Evolutionary conservation across 768 basidiomycete genomes (phyloP).

Genomic region (Naganishia onofrii): DNA sequence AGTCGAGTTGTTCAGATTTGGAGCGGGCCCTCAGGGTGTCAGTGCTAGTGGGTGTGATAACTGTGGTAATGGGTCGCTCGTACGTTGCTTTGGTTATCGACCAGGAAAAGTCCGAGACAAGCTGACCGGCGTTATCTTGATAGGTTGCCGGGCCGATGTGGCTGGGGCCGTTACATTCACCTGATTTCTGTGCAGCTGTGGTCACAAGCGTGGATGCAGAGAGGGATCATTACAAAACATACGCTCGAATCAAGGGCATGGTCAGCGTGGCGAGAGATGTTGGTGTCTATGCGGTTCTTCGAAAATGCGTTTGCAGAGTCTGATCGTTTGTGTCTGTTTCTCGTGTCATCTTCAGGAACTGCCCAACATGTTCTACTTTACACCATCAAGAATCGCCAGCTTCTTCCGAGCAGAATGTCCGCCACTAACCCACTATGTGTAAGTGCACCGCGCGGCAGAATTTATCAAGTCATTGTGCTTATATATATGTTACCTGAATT

Average conservation of each 20-base stretch:
- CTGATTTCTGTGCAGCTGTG: conserved; percentile 69
- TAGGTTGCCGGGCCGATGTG: conserved; percentile 96
- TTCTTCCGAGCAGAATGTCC: conserved; percentile 79
- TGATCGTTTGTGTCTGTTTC: neutral
- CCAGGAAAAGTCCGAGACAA: neutral
- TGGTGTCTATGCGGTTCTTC: conserved; percentile 35
- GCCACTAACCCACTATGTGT: conserved; percentile 72
- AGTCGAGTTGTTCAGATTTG: conserved; percentile 65
- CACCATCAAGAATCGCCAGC: conserved; percentile 72
- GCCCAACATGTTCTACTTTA: conserved; percentile 75
- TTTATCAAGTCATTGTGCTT: neutral
- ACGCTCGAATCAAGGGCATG: conserved; percentile 90
- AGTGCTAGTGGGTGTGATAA: conserved; percentile 66
- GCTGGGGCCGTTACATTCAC: conserved; percentile 81
- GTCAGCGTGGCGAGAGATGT: conserved; percentile 84
- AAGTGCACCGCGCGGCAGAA: conserved; percentile 47
- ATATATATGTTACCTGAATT: neutral
- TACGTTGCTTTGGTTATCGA: conserved; percentile 53
- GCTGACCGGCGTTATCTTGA: neutral
- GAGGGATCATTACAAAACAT: conserved; percentile 69
- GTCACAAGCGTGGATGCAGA: conserved; percentile 68
- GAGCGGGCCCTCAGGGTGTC: conserved; percentile 60
- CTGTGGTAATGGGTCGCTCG: conserved; percentile 74
- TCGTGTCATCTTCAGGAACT: conserved; percentile 63
- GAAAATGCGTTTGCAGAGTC: neutral